Base-by-base conservation (phyloP, 176 grass and related monocot genomes). In the Carex pumila region DNA sequence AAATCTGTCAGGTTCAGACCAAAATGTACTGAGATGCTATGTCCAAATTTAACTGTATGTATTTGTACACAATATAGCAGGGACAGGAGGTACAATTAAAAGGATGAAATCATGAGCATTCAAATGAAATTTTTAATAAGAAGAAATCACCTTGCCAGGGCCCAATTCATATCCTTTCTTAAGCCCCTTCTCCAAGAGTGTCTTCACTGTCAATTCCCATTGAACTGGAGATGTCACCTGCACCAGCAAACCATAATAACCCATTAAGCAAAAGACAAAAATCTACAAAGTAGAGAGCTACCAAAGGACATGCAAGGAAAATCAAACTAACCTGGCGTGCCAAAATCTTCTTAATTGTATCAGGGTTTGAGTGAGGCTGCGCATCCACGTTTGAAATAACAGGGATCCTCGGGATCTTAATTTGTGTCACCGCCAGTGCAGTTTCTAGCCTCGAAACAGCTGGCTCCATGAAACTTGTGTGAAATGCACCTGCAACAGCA, bases 371-470 rank as follows among this genome's bases (percentile, higher is more conserved):
- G 61, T 98, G 96, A 21, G 91, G 75, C 29, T 86, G 70, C 9
- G 93, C 93, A 85, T 98, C 93, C 29, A 98, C 91, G 85, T 98
- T 98, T 45, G 96, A 98, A 86, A 98, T 98, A 71, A 98, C 92
- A 1, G 96, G 96, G 47, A 98, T 90, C 87, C 85, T 95, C 1
- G 96, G 96, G 64, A 76, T 89, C 66, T 56, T 90, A 31, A 98
- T 93, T 66, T 98, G 89, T 65, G 93, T 95, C 5, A 76, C 57
- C 61, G 89, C 88, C 53, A 98, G 87, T 2, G 88, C 96, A 83
- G 83, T 83, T 89, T 98, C 96, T 67, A 98, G 87, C 85, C 88
- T 93, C 30, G 96, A 95, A 45, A 98, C 89, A 86, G 92, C 92
- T 37, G 92, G 91, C 80, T 90, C 89, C 92, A 98, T 95, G 85